Base-by-base conservation (phyloP, 1,139 yeast species). In the Yamadazyma dendronema region DNA sequence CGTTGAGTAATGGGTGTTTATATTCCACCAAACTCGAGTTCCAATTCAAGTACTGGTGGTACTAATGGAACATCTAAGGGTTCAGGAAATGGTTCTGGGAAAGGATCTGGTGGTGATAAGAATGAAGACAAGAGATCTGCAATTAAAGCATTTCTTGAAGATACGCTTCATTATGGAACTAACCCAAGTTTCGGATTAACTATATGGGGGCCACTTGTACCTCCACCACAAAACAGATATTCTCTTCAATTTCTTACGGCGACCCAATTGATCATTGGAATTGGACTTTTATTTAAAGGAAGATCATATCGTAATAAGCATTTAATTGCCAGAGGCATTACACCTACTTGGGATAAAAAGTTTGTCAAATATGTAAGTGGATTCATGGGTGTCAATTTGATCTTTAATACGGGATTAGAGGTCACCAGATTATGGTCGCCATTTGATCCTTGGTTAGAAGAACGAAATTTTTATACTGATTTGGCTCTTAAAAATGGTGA, bases 381-480 rank as follows among this genome's bases (percentile, higher is more conserved):
- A 1, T 23, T 50, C 0, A 43, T 52, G 2, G 72, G 71, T 2
- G 32, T 57, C 1, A 40, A 47, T 17, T 47, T 61, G 19, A 47
- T 65, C 3, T 60, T 61, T 41, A 61, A 64, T 17, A 51, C 71
- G 17, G 77, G 77, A 7, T 53, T 80, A 22, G 87, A 80, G 47
- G 46, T 67, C 5, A 62, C 74, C 22, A 57, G 86, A 36, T 49
- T 79, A 34, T 47, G 61, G 4, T 48, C 77, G 6, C 74, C 81
- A 3, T 73, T 74, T 51, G 86, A 81, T 49, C 86, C 86, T 2
- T 80, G 85, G 84, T 65, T 54, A 34, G 83, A 78, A 32, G 85
- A 80, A 50, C 81, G 84, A 2, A 62, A 54, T 36, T 54, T 57
- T 30, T 76, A 76, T 36, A 65, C 82, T 34, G 64, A 65, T 4